phyloP scores from a whole-genome alignment of 2,329 filamentous ascomycete species.

The Xenoacremonium recifei region DNA sequence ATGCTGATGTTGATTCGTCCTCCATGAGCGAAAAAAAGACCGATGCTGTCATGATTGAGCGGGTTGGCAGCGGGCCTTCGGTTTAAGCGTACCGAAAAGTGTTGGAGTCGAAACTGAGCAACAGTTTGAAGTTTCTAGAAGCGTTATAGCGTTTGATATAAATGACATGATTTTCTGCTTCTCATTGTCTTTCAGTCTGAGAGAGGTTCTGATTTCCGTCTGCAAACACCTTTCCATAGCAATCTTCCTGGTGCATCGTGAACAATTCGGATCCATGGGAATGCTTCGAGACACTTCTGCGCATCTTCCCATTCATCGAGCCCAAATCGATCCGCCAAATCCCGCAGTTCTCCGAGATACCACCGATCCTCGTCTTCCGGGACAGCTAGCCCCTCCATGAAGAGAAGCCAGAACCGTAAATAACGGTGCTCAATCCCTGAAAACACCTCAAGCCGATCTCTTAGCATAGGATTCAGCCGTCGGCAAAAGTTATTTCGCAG shows the following conservation, averaged over 20 bases:
- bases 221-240: slow-evolving; percentile 8
- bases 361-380: background rate
- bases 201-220: too few relatives aligned
- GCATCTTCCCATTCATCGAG: slow-evolving; percentile 9
- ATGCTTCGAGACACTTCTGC: slow-evolving; percentile 2
- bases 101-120: too few relatives aligned
- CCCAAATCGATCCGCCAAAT: slow-evolving; percentile 2
- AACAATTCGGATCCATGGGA: slow-evolving; percentile 15
- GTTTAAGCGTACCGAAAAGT: too few relatives aligned
- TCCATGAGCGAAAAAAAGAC: too few relatives aligned
- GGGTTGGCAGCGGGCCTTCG: too few relatives aligned
- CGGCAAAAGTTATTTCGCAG: slow-evolving; percentile 5
- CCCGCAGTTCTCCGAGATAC: background rate
- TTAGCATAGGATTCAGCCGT: slow-evolving; percentile 7
- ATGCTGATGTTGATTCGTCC: too few relatives aligned
- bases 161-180: too few relatives aligned
- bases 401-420: slow-evolving; percentile 14
- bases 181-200: too few relatives aligned
- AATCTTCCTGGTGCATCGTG: slow-evolving; percentile 10
- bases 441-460: slow-evolving; percentile 1
- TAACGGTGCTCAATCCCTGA: slow-evolving; percentile 1
- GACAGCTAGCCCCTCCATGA: slow-evolving; percentile 11
- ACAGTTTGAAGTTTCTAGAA: too few relatives aligned
- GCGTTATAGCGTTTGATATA: too few relatives aligned
- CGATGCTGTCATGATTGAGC: too few relatives aligned